Evolutionary conservation across 2,329 filamentous ascomycete species (phyloP).

Genomic region (Cytospora schulzeri): DNA sequence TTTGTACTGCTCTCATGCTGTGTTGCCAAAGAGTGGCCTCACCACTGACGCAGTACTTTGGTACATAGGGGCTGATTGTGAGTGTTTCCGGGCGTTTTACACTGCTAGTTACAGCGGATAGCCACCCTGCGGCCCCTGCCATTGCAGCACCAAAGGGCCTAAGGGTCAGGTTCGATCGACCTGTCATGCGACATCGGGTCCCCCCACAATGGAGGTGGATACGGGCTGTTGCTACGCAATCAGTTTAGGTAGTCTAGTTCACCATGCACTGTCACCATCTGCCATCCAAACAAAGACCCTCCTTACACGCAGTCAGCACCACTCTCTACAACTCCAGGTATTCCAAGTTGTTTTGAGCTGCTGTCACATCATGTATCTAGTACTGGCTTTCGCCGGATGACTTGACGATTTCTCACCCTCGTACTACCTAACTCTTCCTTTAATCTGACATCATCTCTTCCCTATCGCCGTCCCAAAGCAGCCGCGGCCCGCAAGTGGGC

Average conservation of each 20-base stretch:
- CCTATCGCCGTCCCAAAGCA: not conserved
- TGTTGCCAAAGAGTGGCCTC: too few species aligned
- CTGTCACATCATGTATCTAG: conserved; percentile 9
- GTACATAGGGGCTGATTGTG: too few species aligned
- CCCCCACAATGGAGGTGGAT: not conserved
- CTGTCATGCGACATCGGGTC: not conserved
- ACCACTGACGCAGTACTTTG: too few species aligned
- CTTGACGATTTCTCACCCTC: not conserved
- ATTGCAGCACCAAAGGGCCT: not conserved
- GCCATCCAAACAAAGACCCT: not conserved
- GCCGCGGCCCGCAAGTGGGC: conserved; percentile 1
- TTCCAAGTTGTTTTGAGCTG: not conserved
- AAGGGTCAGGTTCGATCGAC: not conserved
- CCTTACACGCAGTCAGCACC: not conserved
- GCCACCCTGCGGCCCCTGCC: not conserved
- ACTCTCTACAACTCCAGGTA: not conserved
- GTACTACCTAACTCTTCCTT: not conserved
- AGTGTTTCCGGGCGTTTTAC: not conserved
- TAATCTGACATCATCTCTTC: conserved; percentile 4
- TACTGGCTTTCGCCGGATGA: not conserved
- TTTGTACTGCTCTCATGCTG: too few species aligned
- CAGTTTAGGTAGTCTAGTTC: not conserved
- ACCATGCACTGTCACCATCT: not conserved
- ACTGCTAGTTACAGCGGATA: not conserved
- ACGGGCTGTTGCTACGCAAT: not conserved